A percentile compares a stretch with the other conserved stretches of the same genome.
Conservation (phyloP, 768 basidiomycete genomes). For the Termitomyces sp. region DNA sequence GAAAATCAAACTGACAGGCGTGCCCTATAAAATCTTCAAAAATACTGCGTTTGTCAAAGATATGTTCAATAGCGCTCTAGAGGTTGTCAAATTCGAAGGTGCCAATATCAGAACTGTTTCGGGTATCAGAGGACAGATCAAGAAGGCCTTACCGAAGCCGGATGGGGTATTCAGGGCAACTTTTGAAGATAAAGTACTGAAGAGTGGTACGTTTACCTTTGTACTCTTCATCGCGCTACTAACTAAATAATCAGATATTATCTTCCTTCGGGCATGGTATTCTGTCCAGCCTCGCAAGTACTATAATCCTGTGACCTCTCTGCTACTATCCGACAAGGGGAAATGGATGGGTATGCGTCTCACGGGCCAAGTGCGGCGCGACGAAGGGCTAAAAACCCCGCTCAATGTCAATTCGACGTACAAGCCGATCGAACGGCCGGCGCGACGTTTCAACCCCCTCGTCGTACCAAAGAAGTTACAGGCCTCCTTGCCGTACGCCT, state of each 20-base stretch:
- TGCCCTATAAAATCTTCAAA: slow-evolving; percentile 97
- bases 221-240: background rate
- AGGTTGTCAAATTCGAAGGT: slow-evolving; percentile 98
- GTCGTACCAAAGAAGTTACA: slow-evolving; percentile 89
- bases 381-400: slow-evolving; percentile 80
- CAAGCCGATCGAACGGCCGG: slow-evolving; percentile 71
- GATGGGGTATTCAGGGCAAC: slow-evolving; percentile 95
- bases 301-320: slow-evolving; percentile 94
- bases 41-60: slow-evolving; percentile 98
- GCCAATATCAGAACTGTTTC: slow-evolving; percentile 95
- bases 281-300: slow-evolving; percentile 91
- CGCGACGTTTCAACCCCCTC: slow-evolving; percentile 87
- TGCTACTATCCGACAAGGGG: slow-evolving; percentile 78
- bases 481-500: slow-evolving; percentile 83
- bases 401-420: slow-evolving; percentile 81
- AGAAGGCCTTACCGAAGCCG: slow-evolving; percentile 92
- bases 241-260: slow-evolving; percentile 54
- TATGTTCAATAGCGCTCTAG: slow-evolving; percentile 91
- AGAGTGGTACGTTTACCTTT: slow-evolving; percentile 67
- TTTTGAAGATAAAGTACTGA: slow-evolving; percentile 96
- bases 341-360: slow-evolving; percentile 93
- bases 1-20: slow-evolving; percentile 94
- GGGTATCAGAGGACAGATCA: slow-evolving; percentile 93
- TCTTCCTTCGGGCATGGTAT: slow-evolving; percentile 97
- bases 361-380: slow-evolving; percentile 88